A percentile compares a stretch with the other conserved stretches of the same genome.
Conservation (phyloP, 2,329 filamentous ascomycete genomes). For the Colletotrichum theobromicola region DNA sequence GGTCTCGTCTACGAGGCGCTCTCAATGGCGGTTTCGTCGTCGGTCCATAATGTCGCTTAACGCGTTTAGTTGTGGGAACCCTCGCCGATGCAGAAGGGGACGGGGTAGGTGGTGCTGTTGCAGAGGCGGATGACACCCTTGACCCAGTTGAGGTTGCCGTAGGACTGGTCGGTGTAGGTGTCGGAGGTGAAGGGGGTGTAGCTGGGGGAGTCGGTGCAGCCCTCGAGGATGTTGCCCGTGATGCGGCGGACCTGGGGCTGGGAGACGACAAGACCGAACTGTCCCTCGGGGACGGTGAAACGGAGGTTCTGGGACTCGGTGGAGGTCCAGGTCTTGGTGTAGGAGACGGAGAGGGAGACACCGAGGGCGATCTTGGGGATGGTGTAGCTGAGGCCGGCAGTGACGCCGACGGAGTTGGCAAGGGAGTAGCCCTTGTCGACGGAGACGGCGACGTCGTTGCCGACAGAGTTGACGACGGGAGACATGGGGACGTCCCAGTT, state of each 20-base stretch:
- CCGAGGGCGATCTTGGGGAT: slow-evolving; percentile 29
- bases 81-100: slow-evolving; percentile 41
- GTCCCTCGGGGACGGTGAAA: slow-evolving; percentile 36
- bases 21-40: not conserved
- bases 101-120: slow-evolving; percentile 37
- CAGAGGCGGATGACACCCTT: slow-evolving; percentile 43
- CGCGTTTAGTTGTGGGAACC: slow-evolving; percentile 24
- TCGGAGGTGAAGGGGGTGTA: slow-evolving; percentile 35
- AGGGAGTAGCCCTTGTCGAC: slow-evolving; percentile 37
- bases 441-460: slow-evolving; percentile 31
- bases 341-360: slow-evolving; percentile 26
- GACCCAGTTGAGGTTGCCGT: slow-evolving; percentile 40
- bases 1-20: not conserved
- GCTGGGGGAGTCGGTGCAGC: slow-evolving; percentile 34
- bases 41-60: not conserved
- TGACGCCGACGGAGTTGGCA: slow-evolving; percentile 34
- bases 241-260: slow-evolving; percentile 37
- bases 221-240: slow-evolving; percentile 37
- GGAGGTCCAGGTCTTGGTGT: slow-evolving; percentile 34
- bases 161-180: slow-evolving; percentile 35
- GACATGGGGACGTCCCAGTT: slow-evolving; percentile 45
- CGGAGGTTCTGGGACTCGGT: slow-evolving; percentile 32
- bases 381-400: slow-evolving; percentile 19
- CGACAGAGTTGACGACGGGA: slow-evolving; percentile 34
- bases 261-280: slow-evolving; percentile 43